These are phyloP conservation scores for Fusarium xyrophilum DNA, from an alignment of 2,329 filamentous ascomycete species.

Conservation along the genomic window DNA sequence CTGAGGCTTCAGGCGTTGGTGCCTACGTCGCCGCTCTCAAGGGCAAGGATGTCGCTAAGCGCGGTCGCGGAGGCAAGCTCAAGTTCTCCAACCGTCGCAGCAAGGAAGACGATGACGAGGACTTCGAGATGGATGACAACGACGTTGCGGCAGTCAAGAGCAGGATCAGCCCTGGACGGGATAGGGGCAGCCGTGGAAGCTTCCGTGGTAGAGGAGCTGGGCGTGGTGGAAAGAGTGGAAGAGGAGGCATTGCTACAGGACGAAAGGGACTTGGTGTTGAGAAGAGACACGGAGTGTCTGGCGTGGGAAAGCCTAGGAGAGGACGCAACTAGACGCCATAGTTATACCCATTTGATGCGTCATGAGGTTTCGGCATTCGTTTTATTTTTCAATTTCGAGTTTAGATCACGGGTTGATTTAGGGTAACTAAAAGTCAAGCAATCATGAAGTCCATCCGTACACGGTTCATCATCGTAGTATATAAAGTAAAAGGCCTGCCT, in stretches of 20 bases:
- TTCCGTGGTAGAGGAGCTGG: slow-evolving; percentile 46
- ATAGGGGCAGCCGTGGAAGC: slow-evolving; percentile 47
- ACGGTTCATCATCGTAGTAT: not conserved
- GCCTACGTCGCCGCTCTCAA: slow-evolving; percentile 75
- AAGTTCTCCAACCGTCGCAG: slow-evolving; percentile 72
- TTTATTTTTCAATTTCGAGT: slow-evolving; percentile 27
- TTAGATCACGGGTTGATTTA: slow-evolving; percentile 30
- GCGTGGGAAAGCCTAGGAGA: slow-evolving; percentile 53
- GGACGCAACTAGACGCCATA: slow-evolving; percentile 44
- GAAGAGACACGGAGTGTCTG: slow-evolving; percentile 53
- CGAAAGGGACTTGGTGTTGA: slow-evolving; percentile 60
- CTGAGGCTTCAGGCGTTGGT: slow-evolving; percentile 64
- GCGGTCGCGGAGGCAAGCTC: slow-evolving; percentile 70
- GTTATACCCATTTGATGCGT: slow-evolving; percentile 42
- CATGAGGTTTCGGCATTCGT: slow-evolving; percentile 36
- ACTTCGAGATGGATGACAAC: slow-evolving; percentile 61
- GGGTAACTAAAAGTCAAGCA: slow-evolving; percentile 32
- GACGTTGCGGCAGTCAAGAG: slow-evolving; percentile 62
- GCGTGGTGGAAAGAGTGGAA: slow-evolving; percentile 50
- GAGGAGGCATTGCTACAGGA: slow-evolving; percentile 55
- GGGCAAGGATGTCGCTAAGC: slow-evolving; percentile 69
- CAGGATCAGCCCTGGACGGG: slow-evolving; percentile 51
- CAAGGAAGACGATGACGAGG: slow-evolving; percentile 55
- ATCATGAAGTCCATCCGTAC: not conserved
- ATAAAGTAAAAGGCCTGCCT: not conserved